Percentiles rank a stretch among this genome's conserved stretches.
These are phyloP conservation scores for Thielaviopsis ethacetica DNA, from an alignment of 2,329 filamentous ascomycete species.

Conservation along the genomic window DNA sequence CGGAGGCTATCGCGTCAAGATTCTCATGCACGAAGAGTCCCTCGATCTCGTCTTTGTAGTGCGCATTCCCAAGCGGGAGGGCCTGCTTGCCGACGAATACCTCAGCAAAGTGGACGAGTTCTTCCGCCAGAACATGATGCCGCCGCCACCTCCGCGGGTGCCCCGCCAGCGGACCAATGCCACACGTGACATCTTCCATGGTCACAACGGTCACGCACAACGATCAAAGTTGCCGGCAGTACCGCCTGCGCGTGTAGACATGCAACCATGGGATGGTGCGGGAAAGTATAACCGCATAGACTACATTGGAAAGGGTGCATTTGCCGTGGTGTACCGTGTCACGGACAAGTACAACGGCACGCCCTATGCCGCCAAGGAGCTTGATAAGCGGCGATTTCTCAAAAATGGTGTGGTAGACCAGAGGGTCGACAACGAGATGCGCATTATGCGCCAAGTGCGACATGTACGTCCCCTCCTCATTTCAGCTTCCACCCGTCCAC, in stretches of 20 bases:
- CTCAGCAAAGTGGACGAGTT: conserved; percentile 49
- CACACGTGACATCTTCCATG: conserved; percentile 2
- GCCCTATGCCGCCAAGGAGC: conserved; percentile 81
- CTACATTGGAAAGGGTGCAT: conserved; percentile 79
- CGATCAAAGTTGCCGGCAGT: background rate
- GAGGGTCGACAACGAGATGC: conserved; percentile 93
- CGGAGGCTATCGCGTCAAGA: conserved; percentile 56
- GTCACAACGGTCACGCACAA: background rate
- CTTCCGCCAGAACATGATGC: conserved; percentile 23
- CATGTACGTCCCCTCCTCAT: conserved; percentile 45
- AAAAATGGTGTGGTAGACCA: conserved; percentile 81
- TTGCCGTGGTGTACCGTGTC: conserved; percentile 83
- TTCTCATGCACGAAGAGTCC: conserved; percentile 37
- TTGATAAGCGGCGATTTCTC: conserved; percentile 84
- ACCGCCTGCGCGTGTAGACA: conserved; percentile 18
- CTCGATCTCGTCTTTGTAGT: conserved; percentile 67
- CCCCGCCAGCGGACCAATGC: background rate
- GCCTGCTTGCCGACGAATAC: conserved; percentile 47
- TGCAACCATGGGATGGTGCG: conserved; percentile 55
- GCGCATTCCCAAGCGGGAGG: conserved; percentile 62
- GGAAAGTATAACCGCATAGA: conserved; percentile 69
- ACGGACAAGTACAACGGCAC: conserved; percentile 71
- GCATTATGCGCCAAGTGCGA: conserved; percentile 72
- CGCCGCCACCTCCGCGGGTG: conserved; percentile 3
- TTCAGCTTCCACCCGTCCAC: background rate